phyloP scores from a whole-genome alignment of 164 flowering plant species.

The Taxillus chinensis region DNA sequence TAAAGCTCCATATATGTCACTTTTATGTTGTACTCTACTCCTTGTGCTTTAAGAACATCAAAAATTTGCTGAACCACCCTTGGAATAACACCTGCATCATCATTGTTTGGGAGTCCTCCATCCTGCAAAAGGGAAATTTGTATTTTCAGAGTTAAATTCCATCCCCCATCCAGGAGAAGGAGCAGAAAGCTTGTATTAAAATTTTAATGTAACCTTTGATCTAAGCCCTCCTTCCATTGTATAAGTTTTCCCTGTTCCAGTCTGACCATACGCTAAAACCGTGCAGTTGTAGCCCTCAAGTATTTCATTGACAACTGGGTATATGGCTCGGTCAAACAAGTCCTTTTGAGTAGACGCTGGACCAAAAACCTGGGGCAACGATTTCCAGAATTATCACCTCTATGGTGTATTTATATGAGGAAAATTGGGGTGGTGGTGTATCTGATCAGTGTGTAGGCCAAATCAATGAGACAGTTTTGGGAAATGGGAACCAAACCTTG shows the following conservation, averaged over 20 bases:
- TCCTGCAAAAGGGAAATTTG: background rate
- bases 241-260: slow-evolving; percentile 4
- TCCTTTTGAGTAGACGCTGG: background rate
- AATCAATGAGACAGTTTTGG: background rate
- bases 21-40: slow-evolving; percentile 1
- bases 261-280: slow-evolving; percentile 1
- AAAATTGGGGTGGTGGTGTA: background rate
- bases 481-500: background rate
- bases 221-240: slow-evolving; percentile 3
- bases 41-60: background rate
- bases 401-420: background rate
- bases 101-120: background rate
- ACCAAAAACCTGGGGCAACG: background rate
- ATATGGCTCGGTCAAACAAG: background rate
- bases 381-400: background rate
- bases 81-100: background rate
- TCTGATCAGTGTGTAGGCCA: background rate
- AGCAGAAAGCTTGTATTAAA: background rate
- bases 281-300: slow-evolving; percentile 6
- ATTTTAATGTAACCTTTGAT: background rate
- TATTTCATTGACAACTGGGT: background rate
- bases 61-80: background rate
- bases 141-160: background rate
- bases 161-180: no score
- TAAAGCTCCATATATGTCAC: slow-evolving; percentile 4